Percentiles rank a stretch among this genome's conserved stretches.
Conservation (phyloP, 441 rosid genomes). For the Populus trichocarpa region DNA sequence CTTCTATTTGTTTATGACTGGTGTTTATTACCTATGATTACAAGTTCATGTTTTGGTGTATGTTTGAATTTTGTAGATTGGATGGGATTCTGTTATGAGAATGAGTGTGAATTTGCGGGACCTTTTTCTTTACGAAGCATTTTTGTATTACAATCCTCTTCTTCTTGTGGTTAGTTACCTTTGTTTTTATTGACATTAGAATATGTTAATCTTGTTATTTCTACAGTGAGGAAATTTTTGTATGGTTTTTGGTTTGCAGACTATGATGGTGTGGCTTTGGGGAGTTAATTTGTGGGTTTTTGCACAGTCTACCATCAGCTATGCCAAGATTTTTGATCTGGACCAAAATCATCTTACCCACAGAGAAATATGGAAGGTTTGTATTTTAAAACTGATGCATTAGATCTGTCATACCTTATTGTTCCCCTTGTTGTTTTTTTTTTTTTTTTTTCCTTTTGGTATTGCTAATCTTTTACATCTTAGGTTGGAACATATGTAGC, state of each 20-base stretch:
- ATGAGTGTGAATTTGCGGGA: conserved; percentile 84
- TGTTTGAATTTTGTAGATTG: conserved; percentile 49
- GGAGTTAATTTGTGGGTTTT: conserved; percentile 91
- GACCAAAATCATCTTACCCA: conserved; percentile 89
- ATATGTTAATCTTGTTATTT: neutral
- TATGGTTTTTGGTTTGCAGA: conserved; percentile 45
- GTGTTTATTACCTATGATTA: neutral
- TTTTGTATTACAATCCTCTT: conserved; percentile 93
- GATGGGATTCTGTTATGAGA: conserved; percentile 94
- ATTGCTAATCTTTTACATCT: neutral
- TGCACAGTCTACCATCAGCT: conserved; percentile 70
- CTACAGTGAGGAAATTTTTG: conserved; percentile 3
- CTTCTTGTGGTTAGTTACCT: conserved; percentile 83
- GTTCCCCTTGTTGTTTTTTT: neutral
- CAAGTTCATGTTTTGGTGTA: neutral
- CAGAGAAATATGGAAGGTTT: conserved; percentile 95
- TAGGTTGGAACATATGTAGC: neutral
- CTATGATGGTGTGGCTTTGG: conserved; percentile 98
- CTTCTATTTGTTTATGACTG: neutral
- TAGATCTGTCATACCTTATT: neutral
- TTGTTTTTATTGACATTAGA: conserved; percentile 1
- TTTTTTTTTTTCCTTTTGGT: neutral
- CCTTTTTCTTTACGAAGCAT: conserved; percentile 87
- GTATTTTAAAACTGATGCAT: neutral
- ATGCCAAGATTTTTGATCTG: conserved; percentile 68